Percentiles rank a stretch among this genome's conserved stretches.
phyloP scores from a whole-genome alignment of 768 basidiomycete genomes.

The Kwoniella sp. region DNA sequence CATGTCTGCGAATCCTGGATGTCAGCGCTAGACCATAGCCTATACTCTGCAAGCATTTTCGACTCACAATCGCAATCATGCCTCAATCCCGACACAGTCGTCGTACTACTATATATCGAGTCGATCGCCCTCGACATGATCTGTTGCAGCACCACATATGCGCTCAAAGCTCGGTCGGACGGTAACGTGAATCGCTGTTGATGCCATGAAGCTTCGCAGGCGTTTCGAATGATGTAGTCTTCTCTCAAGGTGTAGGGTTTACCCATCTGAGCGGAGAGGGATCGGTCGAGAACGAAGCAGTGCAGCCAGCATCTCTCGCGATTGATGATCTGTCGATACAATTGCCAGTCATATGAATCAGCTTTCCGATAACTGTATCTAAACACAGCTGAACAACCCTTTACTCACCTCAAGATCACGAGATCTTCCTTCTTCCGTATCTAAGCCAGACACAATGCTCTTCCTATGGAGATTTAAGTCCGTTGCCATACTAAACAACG shows the following conservation, averaged over 20 bases:
- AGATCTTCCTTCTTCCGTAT: slow-evolving; percentile 76
- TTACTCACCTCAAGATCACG: slow-evolving; percentile 63
- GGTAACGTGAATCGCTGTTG: slow-evolving; percentile 66
- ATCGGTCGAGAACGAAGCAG: slow-evolving; percentile 87
- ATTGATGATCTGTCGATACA: slow-evolving; percentile 74
- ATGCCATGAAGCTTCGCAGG: slow-evolving; percentile 68
- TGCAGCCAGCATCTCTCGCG: slow-evolving; percentile 92
- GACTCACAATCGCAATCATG: slow-evolving; percentile 74
- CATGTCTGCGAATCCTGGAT: slow-evolving; percentile 62
- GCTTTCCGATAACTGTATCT: not conserved
- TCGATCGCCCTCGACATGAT: slow-evolving; percentile 86
- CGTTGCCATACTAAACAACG: slow-evolving; percentile 82
- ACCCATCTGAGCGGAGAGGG: slow-evolving; percentile 91
- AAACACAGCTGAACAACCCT: too few relatives aligned
- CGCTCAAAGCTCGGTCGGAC: slow-evolving; percentile 70
- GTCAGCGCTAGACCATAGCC: slow-evolving; percentile 66
- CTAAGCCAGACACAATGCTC: slow-evolving; percentile 65
- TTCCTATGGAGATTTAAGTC: slow-evolving; percentile 95
- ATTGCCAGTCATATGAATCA: not conserved
- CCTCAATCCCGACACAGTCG: slow-evolving; percentile 77
- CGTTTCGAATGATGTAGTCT: slow-evolving; percentile 86
- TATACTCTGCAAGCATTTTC: not conserved
- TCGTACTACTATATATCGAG: slow-evolving; percentile 76
- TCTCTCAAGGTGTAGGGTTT: slow-evolving; percentile 91
- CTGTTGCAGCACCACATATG: slow-evolving; percentile 85